Conservation (phyloP, 1,139 yeast species). For the Pichia sp. region DNA sequence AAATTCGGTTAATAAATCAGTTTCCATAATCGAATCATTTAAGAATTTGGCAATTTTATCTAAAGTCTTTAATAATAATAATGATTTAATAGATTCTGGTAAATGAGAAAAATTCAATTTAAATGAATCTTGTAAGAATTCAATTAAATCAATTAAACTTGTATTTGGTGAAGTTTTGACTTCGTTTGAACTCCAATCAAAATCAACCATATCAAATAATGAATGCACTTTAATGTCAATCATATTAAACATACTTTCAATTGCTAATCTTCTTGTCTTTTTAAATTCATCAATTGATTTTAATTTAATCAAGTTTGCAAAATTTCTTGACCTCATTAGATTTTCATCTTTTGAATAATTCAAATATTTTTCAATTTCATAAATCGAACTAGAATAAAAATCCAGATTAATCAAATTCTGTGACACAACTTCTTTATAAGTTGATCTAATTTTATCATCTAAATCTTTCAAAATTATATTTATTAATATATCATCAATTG, state of each 20-base stretch:
- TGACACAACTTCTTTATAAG: slow-evolving; percentile 83
- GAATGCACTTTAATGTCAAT: slow-evolving; percentile 76
- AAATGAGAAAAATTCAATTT: slow-evolving; percentile 80
- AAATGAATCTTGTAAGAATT: slow-evolving; percentile 79
- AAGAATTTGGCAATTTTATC: slow-evolving; percentile 77
- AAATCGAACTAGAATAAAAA: slow-evolving; percentile 60
- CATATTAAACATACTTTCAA: slow-evolving; percentile 71
- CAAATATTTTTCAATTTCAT: slow-evolving; percentile 43
- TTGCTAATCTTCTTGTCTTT: slow-evolving; percentile 66
- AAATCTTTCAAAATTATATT: slow-evolving; percentile 66
- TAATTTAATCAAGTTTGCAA: slow-evolving; percentile 27
- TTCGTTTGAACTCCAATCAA: slow-evolving; percentile 64
- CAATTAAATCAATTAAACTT: slow-evolving; percentile 80
- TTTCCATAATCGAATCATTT: slow-evolving; percentile 51
- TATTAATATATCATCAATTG: slow-evolving; percentile 67
- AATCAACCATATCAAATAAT: slow-evolving; percentile 77
- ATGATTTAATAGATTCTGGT: slow-evolving; percentile 70
- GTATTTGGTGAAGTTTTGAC: slow-evolving; percentile 60
- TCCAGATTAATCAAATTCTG: slow-evolving; percentile 86
- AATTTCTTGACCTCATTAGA: slow-evolving; percentile 22
- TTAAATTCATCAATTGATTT: slow-evolving; percentile 53
- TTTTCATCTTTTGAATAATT: slow-evolving; percentile 27
- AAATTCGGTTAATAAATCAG: slow-evolving; percentile 40
- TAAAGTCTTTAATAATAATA: slow-evolving; percentile 78
- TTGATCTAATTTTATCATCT: slow-evolving; percentile 56